Conservation (phyloP, 108 stramenopile genomes). For the Pseudonitzschia delicatissima region DNA sequence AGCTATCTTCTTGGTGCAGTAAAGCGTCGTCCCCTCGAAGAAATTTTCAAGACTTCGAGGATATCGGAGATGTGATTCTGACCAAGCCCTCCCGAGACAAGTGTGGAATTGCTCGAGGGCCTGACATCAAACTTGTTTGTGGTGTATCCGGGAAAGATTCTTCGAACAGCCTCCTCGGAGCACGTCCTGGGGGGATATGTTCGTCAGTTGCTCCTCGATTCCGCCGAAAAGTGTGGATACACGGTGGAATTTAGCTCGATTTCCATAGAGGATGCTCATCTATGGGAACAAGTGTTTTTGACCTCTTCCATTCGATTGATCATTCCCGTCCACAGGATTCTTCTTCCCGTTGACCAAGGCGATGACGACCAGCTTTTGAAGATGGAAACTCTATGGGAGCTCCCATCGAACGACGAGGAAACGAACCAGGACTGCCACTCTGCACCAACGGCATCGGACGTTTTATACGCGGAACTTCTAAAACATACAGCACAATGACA, state of each 20-base stretch:
- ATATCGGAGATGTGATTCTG: constrained; percentile 37
- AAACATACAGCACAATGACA: too few relatives aligned
- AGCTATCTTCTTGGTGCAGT: constrained; percentile 77
- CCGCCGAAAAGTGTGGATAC: constrained; percentile 26
- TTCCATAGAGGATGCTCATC: constrained; percentile 34
- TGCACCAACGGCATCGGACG: too few relatives aligned
- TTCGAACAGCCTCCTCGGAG: constrained; percentile 45
- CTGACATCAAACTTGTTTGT: constrained; percentile 79
- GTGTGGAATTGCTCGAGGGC: constrained; percentile 61
- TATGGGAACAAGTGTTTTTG: constrained; percentile 73
- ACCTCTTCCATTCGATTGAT: constrained; percentile 68
- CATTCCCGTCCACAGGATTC: constrained; percentile 46
- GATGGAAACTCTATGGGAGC: too few relatives aligned
- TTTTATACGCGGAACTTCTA: too few relatives aligned
- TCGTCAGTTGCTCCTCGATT: constrained; percentile 50
- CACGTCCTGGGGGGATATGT: constrained; percentile 63
- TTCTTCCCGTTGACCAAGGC: too few relatives aligned
- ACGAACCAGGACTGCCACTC: too few relatives aligned
- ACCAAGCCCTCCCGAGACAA: neutral
- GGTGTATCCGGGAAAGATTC: constrained; percentile 52
- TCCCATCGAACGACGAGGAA: too few relatives aligned
- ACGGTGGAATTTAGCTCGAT: constrained; percentile 37
- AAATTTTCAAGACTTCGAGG: neutral
- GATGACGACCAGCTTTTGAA: too few relatives aligned
- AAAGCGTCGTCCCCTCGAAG: neutral